A percentile compares a stretch with the other conserved stretches of the same genome.
These are phyloP conservation scores for Calonectria fujianensis DNA, from an alignment of 2,329 filamentous ascomycete genomes.

Conservation along the genomic window DNA sequence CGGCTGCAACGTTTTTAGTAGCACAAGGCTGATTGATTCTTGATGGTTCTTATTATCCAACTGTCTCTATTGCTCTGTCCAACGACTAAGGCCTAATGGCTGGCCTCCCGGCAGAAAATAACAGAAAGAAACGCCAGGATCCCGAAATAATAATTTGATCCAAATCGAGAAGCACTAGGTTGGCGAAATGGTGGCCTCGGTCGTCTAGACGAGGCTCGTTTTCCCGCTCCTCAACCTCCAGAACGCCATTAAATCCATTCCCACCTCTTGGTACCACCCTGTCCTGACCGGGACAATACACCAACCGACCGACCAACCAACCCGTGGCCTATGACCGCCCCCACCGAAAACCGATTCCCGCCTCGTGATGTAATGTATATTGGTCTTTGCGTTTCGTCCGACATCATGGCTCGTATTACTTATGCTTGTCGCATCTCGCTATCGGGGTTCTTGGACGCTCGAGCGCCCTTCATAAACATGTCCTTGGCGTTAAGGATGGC, in stretches of 20 bases:
- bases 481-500: conserved; percentile 68
- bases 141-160: conserved; percentile 38
- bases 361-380: conserved; percentile 16
- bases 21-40: conserved; percentile 10
- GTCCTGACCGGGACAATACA: conserved; percentile 35
- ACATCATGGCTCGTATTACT: conserved; percentile 16
- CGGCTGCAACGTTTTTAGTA: conserved; percentile 3
- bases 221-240: conserved; percentile 42
- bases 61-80: conserved; percentile 32
- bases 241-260: conserved; percentile 48
- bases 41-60: conserved; percentile 37
- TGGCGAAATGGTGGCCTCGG: conserved; percentile 42
- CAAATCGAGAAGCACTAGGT: conserved; percentile 43
- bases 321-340: conserved; percentile 18
- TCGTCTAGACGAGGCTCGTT: conserved; percentile 38
- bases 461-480: conserved; percentile 66
- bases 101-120: conserved; percentile 32
- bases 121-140: conserved; percentile 46
- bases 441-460: conserved; percentile 54
- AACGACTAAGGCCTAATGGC: conserved; percentile 32
- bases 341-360: conserved; percentile 24
- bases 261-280: conserved; percentile 24
- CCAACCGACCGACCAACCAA: conserved; percentile 35
- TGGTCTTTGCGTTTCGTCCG: conserved; percentile 13
- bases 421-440: conserved; percentile 63